Evolutionary conservation across 2,329 filamentous ascomycete genomes (phyloP).

Genomic region (Rhinocladiella similis): DNA sequence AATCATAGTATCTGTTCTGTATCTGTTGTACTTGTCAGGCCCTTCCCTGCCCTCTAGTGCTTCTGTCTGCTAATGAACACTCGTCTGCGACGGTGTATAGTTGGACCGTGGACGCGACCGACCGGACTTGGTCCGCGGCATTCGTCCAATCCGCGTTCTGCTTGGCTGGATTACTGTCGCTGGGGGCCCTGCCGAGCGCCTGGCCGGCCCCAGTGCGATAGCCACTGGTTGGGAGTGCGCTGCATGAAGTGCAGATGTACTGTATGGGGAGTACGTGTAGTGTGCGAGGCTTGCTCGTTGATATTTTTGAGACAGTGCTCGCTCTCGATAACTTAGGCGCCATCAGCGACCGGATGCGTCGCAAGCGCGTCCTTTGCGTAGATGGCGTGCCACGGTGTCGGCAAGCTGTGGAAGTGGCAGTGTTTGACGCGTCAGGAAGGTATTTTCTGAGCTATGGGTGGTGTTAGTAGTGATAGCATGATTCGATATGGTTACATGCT

Average conservation of each 20-base stretch:
- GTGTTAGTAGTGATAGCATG: conserved; percentile 3
- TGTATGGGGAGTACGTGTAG: not conserved
- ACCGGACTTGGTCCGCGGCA: not conserved
- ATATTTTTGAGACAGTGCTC: not conserved
- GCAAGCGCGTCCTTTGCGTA: conserved; percentile 2
- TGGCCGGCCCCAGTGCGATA: not conserved
- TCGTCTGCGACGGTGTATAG: not conserved
- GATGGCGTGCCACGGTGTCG: conserved; percentile 1
- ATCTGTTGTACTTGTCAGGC: not conserved
- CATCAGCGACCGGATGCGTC: conserved; percentile 6
- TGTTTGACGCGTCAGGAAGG: not conserved
- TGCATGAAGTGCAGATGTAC: conserved; percentile 10
- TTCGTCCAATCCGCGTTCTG: not conserved
- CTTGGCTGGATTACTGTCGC: conserved; percentile 1
- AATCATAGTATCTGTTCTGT: not conserved
- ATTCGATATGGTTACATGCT: not conserved
- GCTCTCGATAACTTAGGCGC: not conserved
- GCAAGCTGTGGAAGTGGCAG: not conserved
- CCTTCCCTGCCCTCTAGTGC: not conserved
- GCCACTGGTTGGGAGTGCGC: conserved; percentile 1
- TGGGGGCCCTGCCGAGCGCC: not conserved
- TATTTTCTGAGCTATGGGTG: conserved; percentile 2
- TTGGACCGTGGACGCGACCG: not conserved
- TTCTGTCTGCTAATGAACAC: not conserved
- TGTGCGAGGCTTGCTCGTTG: conserved; percentile 6